phyloP scores from a whole-genome alignment of 2,329 filamentous ascomycete genomes.

The Aureobasidium sp. region DNA sequence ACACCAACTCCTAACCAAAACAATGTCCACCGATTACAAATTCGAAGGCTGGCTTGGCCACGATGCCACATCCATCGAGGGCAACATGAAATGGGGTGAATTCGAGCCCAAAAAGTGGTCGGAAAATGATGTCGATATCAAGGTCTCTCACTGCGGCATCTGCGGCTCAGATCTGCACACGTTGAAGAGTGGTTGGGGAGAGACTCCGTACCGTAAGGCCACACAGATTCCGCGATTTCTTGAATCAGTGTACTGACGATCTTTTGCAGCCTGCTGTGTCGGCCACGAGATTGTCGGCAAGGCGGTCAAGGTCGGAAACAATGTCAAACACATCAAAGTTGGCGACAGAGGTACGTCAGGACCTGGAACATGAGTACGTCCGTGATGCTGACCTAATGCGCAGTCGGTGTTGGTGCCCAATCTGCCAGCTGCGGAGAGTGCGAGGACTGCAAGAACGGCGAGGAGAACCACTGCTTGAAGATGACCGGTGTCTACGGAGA shows the following conservation, averaged over 20 bases:
- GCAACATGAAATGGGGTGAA: constrained; percentile 49
- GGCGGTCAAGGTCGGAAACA: constrained; percentile 24
- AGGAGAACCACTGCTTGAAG: constrained; percentile 27
- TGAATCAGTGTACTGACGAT: background rate
- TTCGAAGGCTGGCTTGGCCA: constrained; percentile 54
- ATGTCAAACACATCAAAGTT: constrained; percentile 24
- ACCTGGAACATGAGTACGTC: accelerated
- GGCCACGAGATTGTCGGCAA: constrained; percentile 24
- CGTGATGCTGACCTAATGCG: background rate
- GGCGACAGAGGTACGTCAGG: constrained; percentile 25
- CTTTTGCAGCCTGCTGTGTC: constrained; percentile 17
- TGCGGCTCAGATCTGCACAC: constrained; percentile 30
- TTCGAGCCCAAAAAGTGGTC: constrained; percentile 36
- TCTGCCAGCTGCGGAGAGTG: constrained; percentile 43
- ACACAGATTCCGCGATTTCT: background rate
- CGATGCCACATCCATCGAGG: constrained; percentile 42
- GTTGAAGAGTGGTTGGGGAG: constrained; percentile 34
- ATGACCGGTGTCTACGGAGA: constrained; percentile 27
- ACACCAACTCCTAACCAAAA: too few relatives aligned
- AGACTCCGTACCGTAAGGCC: constrained; percentile 9
- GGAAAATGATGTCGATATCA: constrained; percentile 26
- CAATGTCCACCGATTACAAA: constrained; percentile 38
- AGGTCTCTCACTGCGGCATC: constrained; percentile 34
- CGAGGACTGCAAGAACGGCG: constrained; percentile 40
- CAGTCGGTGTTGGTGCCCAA: constrained; percentile 44